Base-by-base conservation (phyloP, 805 yeast species). In the Saturnispora dispora region DNA sequence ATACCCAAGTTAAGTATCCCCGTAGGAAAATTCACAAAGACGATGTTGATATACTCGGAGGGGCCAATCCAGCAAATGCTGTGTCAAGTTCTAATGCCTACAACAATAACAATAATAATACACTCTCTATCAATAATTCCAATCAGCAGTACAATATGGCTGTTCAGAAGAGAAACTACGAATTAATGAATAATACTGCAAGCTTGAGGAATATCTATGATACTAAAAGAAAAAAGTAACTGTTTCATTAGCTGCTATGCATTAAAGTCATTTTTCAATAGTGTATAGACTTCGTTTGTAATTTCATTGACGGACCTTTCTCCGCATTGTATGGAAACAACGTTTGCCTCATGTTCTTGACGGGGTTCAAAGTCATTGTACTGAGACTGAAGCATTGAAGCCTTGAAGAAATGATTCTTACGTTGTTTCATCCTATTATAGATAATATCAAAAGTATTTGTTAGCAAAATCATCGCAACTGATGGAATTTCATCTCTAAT, bases 11-110 rank as follows among this genome's bases (percentile, higher is more conserved):
- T 61, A 82, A 79, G 57, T 93, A 93, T 63, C 98, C 99, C 2
- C 77, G 81, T 32, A 74, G 99, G 57, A 77, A 96, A 58, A 88
- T 91, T 30, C 87, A 88, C 58, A 83, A 87, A 20, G 95, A 87
- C 60, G 96, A 89, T 64, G 82, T 81, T 57, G 96, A 89, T 66
- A 88, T 88, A 44, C 52, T 69, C 18, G 55, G 72, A 66, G 62
- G 57, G 15, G 22, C 17, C 23, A 37, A 18, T 18, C 23, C 41
- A 18, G 22, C 20, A 3, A 37, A 37, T 18, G 22, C 20, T 8
- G 15, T 9, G 23, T 18, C 23, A 13, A 52, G 52, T 11, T 47
- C 67, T 30, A 50, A 40, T 43, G 46, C 63, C 13, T 10, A 20
- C 33, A 43, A 39, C 33, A 45, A 39, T 41, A 50, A 45, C 30